Evolutionary conservation across 2,329 filamentous ascomycete species (phyloP), one percentile per base, ranked within the genome.

Genomic region (Didymella keratinophila): DNA sequence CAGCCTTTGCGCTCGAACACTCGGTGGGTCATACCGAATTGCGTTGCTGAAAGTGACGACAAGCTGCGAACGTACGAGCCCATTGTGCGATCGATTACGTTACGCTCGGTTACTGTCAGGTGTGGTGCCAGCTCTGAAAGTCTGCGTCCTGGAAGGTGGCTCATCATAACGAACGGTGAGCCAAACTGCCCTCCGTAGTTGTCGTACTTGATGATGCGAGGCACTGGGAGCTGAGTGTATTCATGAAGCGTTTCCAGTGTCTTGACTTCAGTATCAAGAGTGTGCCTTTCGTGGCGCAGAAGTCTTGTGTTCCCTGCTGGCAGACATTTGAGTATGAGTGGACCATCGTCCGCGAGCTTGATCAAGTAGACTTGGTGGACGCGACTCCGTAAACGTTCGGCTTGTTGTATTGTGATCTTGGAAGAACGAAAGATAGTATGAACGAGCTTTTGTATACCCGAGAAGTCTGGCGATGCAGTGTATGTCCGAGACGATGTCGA

Each of bases 21-120:
- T 50, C 78, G 75, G 41, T 79, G 78, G 9, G 82, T 72, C n/a
- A 79, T 71, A 3, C 85, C 85, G 64, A 86, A 87, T 3, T 77
- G 75, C 2, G 76, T 71, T 5, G 82, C 80, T 10, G 77, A 76
- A 36, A 84, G 74, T 20, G 79, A 72, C 3, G 78, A 76, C 37
- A 86, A 78, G 12, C 71, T 69, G 25, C 78, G 76, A 8, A 82
- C 70, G 54, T 78, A 73, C 16, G 66, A 55, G 4, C 80, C 80
- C 1, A 81, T 63, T 34, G 76, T 75, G 25, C 70, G 71, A 53
- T 82, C 78, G 44, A 81, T 77, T 11, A 60, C 61, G 1, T 63
- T 70, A n/a, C 75, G 70, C 49, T 79, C 75, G 23, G 63, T 61
- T 21, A 65, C 25, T 11, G 78, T 76, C 25, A 82, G 68, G 25